These are phyloP conservation scores for Talaromyces amestolkiae DNA, from an alignment of 2,329 filamentous ascomycete genomes.

Conservation along the genomic window DNA sequence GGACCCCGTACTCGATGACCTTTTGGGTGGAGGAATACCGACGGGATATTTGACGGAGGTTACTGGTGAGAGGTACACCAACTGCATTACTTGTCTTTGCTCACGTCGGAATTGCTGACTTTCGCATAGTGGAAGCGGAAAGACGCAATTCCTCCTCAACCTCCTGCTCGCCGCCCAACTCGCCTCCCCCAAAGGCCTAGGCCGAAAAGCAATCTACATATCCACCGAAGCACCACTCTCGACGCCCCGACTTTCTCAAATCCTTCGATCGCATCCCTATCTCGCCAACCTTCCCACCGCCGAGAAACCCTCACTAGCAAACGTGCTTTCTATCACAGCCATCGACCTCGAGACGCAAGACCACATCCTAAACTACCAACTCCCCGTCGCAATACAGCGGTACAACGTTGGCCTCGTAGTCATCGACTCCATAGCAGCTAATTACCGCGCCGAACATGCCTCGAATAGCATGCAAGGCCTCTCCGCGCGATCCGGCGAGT, in stretches of 20 bases:
- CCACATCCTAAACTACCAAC: conserved; percentile 88
- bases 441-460: conserved; percentile 80
- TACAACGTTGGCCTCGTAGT: conserved; percentile 78
- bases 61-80: conserved; percentile 75
- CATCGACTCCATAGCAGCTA: conserved; percentile 89
- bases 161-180: conserved; percentile 84
- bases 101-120: not conserved
- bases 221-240: conserved; percentile 86
- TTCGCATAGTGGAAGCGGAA: conserved; percentile 70
- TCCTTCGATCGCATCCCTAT: conserved; percentile 65
- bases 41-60: conserved; percentile 82
- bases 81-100: no score
- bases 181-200: conserved; percentile 67
- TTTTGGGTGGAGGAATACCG: conserved; percentile 75
- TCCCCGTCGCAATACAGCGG: conserved; percentile 76
- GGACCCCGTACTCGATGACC: conserved; percentile 67
- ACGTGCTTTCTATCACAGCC: conserved; percentile 75
- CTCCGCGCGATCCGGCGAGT: conserved; percentile 71
- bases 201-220: conserved; percentile 80
- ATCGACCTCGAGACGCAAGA: conserved; percentile 93
- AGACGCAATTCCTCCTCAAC: conserved; percentile 87
- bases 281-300: conserved; percentile 48
- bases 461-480: conserved; percentile 52
- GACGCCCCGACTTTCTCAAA: conserved; percentile 75
- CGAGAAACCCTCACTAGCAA: conserved; percentile 64